Percentiles rank a stretch among this genome's conserved stretches.
These are phyloP conservation scores for Pseudocercospora ulei DNA, from an alignment of 2,329 filamentous ascomycete species.

Conservation along the genomic window DNA sequence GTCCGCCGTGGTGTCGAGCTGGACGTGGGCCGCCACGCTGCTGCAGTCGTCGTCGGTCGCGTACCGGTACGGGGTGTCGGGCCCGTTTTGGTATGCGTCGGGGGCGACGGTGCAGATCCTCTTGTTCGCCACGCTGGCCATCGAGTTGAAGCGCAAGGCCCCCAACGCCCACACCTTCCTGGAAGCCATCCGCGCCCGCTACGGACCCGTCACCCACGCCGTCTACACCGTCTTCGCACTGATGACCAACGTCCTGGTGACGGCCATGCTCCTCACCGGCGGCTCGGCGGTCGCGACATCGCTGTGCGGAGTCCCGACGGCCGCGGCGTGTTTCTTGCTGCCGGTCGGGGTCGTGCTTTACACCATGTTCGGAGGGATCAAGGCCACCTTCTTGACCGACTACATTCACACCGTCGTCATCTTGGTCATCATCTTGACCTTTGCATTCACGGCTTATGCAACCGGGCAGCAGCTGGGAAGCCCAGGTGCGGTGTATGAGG, in stretches of 20 bases:
- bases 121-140: conserved; percentile 80
- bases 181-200: conserved; percentile 72
- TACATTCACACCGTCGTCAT: conserved; percentile 80
- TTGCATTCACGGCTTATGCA: conserved; percentile 72
- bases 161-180: conserved; percentile 72
- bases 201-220: conserved; percentile 61
- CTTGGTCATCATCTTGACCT: conserved; percentile 74
- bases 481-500: conserved; percentile 66
- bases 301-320: conserved; percentile 63
- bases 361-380: conserved; percentile 66
- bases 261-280: conserved; percentile 78
- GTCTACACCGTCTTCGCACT: conserved; percentile 76
- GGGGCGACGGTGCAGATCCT: conserved; percentile 74
- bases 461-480: conserved; percentile 63
- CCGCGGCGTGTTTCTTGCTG: conserved; percentile 73
- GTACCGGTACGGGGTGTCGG: conserved; percentile 57
- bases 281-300: conserved; percentile 56
- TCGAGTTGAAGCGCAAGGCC: conserved; percentile 75
- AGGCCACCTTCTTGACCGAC: conserved; percentile 77
- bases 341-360: conserved; percentile 68
- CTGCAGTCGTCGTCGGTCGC: conserved; percentile 59
- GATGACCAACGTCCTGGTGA: conserved; percentile 69
- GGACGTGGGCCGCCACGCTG: conserved; percentile 67
- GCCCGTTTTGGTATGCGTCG: conserved; percentile 58
- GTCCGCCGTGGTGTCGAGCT: conserved; percentile 81